Conservation (phyloP, 2,329 filamentous ascomycete species). For the Parastagonospora avenae region DNA sequence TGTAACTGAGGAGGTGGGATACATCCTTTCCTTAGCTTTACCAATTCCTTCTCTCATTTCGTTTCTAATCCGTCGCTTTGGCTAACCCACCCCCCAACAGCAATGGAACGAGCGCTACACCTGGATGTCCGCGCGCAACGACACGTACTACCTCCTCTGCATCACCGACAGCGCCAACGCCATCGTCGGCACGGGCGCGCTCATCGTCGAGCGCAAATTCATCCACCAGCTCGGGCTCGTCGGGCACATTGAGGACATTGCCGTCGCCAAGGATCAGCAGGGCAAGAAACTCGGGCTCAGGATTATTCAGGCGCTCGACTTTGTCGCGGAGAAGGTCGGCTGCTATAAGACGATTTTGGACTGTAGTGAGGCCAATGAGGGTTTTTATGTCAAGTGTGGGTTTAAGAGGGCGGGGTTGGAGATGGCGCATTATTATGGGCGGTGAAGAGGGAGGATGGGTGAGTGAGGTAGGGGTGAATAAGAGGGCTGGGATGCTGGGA, state of each 20-base stretch:
- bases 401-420: constrained; percentile 90
- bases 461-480: too few relatives aligned
- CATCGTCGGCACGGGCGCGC: constrained; percentile 87
- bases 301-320: constrained; percentile 92
- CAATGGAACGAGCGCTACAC: constrained; percentile 78
- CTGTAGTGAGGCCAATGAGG: constrained; percentile 94
- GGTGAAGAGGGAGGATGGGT: constrained; percentile 15
- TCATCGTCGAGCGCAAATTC: constrained; percentile 94
- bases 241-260: constrained; percentile 97
- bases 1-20: constrained; percentile 66
- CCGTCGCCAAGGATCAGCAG: constrained; percentile 91
- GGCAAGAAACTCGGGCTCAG: constrained; percentile 94
- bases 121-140: constrained; percentile 75
- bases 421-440: constrained; percentile 89
- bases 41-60: neutral
- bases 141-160: constrained; percentile 84
- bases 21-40: neutral
- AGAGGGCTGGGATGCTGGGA: neutral
- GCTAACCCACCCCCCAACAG: constrained; percentile 8
- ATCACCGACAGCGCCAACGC: constrained; percentile 73
- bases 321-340: constrained; percentile 82
- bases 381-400: constrained; percentile 97
- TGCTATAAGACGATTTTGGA: constrained; percentile 98
- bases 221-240: constrained; percentile 83
- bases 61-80: neutral